Evolutionary conservation across 495 filamentous ascomycete genomes (phyloP), one percentile per base, ranked within the genome.

Genomic region (Daldinia bambusicola): DNA sequence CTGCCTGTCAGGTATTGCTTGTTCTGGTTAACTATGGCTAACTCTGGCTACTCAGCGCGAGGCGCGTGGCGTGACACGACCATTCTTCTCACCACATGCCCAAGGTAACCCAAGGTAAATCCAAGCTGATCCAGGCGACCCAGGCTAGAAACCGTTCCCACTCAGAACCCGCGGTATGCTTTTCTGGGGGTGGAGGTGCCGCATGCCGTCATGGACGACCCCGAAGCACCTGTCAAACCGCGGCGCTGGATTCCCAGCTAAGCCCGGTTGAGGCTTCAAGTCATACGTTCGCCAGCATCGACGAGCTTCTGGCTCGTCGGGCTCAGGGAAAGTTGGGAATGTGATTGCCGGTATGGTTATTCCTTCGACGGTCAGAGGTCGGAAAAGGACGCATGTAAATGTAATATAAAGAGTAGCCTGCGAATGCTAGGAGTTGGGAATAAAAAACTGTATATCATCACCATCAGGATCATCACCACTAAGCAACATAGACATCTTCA

Each of bases 21-120:
- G 12, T 40, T 26, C 13, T 14, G 30, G n/a, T n/a, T n/a, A n/a
- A n/a, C 30, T 41, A 6, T 18, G 16, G 26, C 26, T 26, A 26
- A 26, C 26, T 26, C 26, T 48, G 20, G 34, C 40, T 43, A 14
- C 13, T 18, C 16, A 18, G 4, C 30, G 22, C 22, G 50, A 18
- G 60, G 56, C 64, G 41, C 64, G 50, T 72, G 70, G 70, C 70
- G 70, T 72, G 70, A 72, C 68, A 59, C 41, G 51, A 32, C 13
- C 8, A 52, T 18, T 31, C 2, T 12, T 2, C 62, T 67, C 69
- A 64, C 69, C 69, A 72, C 53, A 71, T 61, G 4, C 18, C 12
- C 58, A 22, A 37, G 18, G 4, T 22, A 6, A 3, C 3, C 3
- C 3, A 26, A 26, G 26, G 1, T 26, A 3, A 26, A 3, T 26